These are phyloP conservation scores for Colletotrichum spaethianum DNA, from an alignment of 2,329 filamentous ascomycete genomes.

Conservation along the genomic window DNA sequence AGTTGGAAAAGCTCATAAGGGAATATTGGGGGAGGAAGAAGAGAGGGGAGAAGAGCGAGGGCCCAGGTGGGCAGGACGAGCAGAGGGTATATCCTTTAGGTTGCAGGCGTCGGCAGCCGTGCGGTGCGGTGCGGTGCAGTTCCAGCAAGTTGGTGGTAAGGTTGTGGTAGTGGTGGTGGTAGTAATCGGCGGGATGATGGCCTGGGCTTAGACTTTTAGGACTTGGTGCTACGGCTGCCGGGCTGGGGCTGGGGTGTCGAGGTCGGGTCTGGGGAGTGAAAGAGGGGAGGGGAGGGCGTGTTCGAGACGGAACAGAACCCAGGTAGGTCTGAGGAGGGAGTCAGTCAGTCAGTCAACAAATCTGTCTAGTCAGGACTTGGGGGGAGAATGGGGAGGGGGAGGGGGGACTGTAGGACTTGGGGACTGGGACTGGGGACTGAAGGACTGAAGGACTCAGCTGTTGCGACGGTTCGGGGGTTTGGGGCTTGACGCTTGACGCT, in stretches of 20 bases:
- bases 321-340: conserved; percentile 10
- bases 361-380: conserved; percentile 6
- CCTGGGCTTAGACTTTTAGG: conserved; percentile 27
- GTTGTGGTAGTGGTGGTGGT: conserved; percentile 13
- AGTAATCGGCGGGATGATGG: conserved; percentile 16
- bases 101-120: conserved; percentile 34
- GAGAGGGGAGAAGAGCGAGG: conserved; percentile 40
- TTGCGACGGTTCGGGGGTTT: conserved; percentile 13
- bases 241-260: conserved; percentile 18
- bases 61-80: conserved; percentile 38
- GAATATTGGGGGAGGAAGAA: conserved; percentile 45
- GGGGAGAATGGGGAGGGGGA: neutral
- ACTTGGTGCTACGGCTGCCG: conserved; percentile 22
- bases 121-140: conserved; percentile 15
- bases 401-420: no score
- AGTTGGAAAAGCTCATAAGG: conserved; percentile 84
- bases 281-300: neutral
- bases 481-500: conserved; percentile 5
- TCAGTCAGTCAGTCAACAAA: neutral
- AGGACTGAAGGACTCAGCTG: conserved; percentile 1
- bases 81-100: conserved; percentile 39
- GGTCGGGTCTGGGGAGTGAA: conserved; percentile 7
- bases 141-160: conserved; percentile 10
- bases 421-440: neutral
- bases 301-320: neutral